These are phyloP conservation scores for Danielia reshetovae DNA, from an alignment of 805 yeast genomes.

Conservation along the genomic window DNA sequence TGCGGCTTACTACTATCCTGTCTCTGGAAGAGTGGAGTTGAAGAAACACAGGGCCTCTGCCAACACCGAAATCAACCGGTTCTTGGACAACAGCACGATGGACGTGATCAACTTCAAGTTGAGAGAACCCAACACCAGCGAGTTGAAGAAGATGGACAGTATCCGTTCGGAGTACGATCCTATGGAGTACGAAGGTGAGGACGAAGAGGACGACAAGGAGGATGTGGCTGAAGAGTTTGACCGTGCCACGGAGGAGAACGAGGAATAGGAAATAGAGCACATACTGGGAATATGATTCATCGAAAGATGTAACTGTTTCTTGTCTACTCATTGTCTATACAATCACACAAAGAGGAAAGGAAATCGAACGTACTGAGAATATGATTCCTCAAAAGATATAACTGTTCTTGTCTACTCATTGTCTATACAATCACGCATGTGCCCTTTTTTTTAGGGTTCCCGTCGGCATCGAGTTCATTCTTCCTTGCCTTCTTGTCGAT, in stretches of 20 bases:
- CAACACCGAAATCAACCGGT: conserved; percentile 48
- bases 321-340: too few relatives aligned
- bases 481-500: conserved; percentile 6
- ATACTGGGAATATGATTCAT: too few relatives aligned
- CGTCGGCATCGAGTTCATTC: too few relatives aligned
- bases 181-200: conserved; percentile 67
- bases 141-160: conserved; percentile 63
- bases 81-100: conserved; percentile 51
- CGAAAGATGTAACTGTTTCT: too few relatives aligned
- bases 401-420: too few relatives aligned
- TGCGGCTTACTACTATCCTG: conserved; percentile 72
- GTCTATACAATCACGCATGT: conserved; percentile 22
- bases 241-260: conserved; percentile 16
- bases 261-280: background rate
- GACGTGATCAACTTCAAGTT: conserved; percentile 60
- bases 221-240: conserved; percentile 18
- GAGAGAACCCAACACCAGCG: conserved; percentile 71
- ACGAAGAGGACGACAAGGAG: conserved; percentile 44
- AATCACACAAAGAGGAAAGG: too few relatives aligned
- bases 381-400: too few relatives aligned
- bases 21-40: conserved; percentile 72
- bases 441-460: conserved; percentile 16
- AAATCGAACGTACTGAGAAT: too few relatives aligned
- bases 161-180: conserved; percentile 72
- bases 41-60: conserved; percentile 79